Conservation (phyloP, 495 filamentous ascomycete genomes). For the Copromyces sp. region DNA sequence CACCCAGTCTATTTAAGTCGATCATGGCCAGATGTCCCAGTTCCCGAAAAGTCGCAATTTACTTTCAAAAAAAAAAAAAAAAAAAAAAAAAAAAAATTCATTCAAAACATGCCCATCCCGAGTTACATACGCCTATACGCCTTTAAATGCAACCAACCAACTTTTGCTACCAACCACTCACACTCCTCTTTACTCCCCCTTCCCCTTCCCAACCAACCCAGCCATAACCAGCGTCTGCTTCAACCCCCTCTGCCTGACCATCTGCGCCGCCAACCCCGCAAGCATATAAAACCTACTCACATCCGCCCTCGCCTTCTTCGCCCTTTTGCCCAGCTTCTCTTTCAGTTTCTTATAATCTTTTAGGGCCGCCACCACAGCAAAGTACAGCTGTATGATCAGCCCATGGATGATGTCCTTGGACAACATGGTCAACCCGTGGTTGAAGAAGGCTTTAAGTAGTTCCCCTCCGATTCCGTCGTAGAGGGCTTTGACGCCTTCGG, state of each 20-base stretch:
- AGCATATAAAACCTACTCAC: background rate
- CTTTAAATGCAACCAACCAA: background rate
- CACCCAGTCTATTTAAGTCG: background rate
- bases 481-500: slow-evolving; percentile 57
- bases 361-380: slow-evolving; percentile 29
- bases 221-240: background rate
- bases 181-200: background rate
- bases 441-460: slow-evolving; percentile 75
- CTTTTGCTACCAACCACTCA: background rate
- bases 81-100: background rate
- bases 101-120: background rate
- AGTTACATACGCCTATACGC: background rate
- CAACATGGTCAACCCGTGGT: slow-evolving; percentile 83
- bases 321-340: slow-evolving; percentile 8
- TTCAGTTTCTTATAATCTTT: slow-evolving; percentile 10
- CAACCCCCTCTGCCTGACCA: background rate
- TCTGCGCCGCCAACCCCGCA: background rate
- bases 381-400: slow-evolving; percentile 62
- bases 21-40: background rate
- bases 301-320: background rate
- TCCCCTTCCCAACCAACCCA: background rate
- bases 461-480: slow-evolving; percentile 73
- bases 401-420: slow-evolving; percentile 73
- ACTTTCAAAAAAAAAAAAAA: too few species aligned
- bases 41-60: background rate